Conservation (phyloP, 129 eudicot genomes). For the Helianthus annuus region DNA sequence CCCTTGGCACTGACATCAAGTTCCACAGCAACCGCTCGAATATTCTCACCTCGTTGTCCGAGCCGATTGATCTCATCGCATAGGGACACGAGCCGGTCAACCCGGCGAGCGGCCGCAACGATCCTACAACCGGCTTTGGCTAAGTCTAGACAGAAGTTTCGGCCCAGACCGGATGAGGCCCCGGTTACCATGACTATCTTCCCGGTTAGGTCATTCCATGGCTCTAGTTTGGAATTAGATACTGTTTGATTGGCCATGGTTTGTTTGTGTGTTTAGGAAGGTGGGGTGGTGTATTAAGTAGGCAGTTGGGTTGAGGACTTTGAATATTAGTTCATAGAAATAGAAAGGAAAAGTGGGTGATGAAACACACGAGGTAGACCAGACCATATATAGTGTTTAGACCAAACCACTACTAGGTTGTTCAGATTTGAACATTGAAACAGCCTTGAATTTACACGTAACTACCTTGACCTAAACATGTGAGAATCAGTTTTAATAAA, state of each 20-base stretch:
- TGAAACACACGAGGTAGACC: no score
- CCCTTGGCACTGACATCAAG: slow-evolving; percentile 28
- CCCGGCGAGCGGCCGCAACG: slow-evolving; percentile 74
- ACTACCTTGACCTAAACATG: no score
- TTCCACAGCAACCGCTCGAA: slow-evolving; percentile 29
- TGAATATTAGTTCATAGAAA: no score
- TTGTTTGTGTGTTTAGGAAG: not conserved
- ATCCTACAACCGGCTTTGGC: slow-evolving; percentile 69
- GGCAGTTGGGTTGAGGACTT: no score
- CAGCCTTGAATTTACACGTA: no score
- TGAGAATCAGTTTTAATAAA: no score
- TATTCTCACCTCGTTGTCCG: not conserved
- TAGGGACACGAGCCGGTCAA: slow-evolving; percentile 53
- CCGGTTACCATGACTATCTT: slow-evolving; percentile 87
- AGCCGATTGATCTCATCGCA: slow-evolving; percentile 55
- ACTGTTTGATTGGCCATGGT: slow-evolving; percentile 3
- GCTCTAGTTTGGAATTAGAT: slow-evolving; percentile 31
- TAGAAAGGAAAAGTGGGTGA: no score
- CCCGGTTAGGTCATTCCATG: slow-evolving; percentile 50
- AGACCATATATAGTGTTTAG: no score
- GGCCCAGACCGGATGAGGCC: slow-evolving; percentile 78
- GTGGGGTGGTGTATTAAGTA: no score
- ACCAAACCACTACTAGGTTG: no score
- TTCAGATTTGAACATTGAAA: no score
- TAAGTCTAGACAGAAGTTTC: slow-evolving; percentile 61